Conservation (phyloP, 2,329 filamentous ascomycete genomes). For the Aschersonia sp. region DNA sequence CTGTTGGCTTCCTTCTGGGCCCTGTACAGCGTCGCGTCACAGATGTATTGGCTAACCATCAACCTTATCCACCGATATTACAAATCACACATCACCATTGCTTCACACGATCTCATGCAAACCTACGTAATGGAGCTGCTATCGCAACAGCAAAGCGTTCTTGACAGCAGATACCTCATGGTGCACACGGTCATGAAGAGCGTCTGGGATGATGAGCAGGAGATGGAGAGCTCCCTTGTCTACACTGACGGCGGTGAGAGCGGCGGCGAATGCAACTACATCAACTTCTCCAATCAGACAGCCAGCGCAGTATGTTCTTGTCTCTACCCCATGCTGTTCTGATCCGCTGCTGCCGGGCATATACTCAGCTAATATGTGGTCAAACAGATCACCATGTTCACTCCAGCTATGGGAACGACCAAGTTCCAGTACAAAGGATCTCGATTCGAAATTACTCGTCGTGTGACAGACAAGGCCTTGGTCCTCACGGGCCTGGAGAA, state of each 20-base stretch:
- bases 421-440: conserved; percentile 38
- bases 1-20: conserved; percentile 33
- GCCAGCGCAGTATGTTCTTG: background rate
- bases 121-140: conserved; percentile 44
- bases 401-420: conserved; percentile 38
- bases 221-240: conserved; percentile 22
- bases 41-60: conserved; percentile 19
- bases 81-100: conserved; percentile 37
- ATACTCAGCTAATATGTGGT: background rate
- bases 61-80: conserved; percentile 28
- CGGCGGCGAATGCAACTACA: conserved; percentile 23
- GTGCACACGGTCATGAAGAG: conserved; percentile 40
- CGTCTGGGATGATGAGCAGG: conserved; percentile 41
- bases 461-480: too few relatives aligned
- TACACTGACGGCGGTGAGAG: conserved; percentile 24
- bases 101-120: conserved; percentile 43
- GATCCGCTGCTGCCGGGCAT: background rate
- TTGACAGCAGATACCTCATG: conserved; percentile 35
- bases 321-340: background rate
- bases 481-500: conserved; percentile 26
- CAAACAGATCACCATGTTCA: conserved; percentile 31
- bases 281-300: conserved; percentile 46
- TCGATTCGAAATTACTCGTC: conserved; percentile 29
- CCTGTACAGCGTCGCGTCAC: conserved; percentile 19
- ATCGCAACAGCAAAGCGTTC: conserved; percentile 34